Percentiles rank a stretch among this genome's conserved stretches.
These are phyloP conservation scores for Austroboletus niveus DNA, from an alignment of 1,284 basidiomycete genomes.

Conservation along the genomic window DNA sequence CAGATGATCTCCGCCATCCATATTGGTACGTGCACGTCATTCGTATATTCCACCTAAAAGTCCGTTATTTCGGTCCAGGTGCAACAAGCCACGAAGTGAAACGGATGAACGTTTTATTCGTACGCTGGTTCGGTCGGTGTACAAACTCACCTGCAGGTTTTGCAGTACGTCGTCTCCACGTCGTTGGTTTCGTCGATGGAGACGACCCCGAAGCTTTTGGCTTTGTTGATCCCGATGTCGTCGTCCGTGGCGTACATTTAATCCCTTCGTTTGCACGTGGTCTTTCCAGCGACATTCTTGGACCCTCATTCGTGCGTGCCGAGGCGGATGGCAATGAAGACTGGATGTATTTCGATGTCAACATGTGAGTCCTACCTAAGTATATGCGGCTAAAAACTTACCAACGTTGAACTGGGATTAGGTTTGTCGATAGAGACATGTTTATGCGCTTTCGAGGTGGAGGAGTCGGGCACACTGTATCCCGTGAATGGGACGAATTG, in stretches of 20 bases:
- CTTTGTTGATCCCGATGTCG: slow-evolving; percentile 1
- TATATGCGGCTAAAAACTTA: no score
- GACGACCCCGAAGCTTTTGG: not conserved
- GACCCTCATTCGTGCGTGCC: not conserved
- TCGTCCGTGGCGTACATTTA: not conserved
- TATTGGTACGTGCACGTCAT: no score
- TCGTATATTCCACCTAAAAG: no score
- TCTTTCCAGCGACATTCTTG: not conserved
- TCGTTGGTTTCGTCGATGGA: not conserved
- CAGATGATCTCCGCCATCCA: no score
- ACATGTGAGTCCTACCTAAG: not conserved
- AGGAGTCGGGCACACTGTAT: not conserved
- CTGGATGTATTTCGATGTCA: slow-evolving; percentile 1
- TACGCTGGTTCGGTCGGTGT: no score
- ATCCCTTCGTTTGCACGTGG: slow-evolving; percentile 1
- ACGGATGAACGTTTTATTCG: no score
- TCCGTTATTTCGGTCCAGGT: no score
- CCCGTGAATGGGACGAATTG: not conserved
- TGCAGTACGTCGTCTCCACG: no score
- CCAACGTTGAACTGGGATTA: no score
- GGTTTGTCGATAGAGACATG: not conserved
- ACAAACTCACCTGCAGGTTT: no score
- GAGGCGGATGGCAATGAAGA: not conserved
- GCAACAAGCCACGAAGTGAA: no score
- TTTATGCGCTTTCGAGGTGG: not conserved